Evolutionary conservation across 495 filamentous ascomycete species (phyloP).

Genomic region (Physcia stellaris): DNA sequence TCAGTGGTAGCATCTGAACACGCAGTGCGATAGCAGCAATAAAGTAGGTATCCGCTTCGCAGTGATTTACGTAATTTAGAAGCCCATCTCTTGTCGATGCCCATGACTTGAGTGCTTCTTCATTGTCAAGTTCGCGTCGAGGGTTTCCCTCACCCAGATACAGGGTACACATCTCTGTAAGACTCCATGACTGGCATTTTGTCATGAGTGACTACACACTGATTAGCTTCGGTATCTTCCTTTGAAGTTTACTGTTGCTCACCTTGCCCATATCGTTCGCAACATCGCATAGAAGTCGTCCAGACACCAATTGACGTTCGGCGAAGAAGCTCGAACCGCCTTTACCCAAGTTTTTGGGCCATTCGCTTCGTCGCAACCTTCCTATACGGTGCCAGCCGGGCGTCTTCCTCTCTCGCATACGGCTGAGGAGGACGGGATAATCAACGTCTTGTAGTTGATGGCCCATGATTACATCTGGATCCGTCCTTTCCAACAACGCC

Average conservation of each 20-base stretch:
- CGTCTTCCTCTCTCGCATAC: conserved; percentile 79
- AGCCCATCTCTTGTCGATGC: conserved; percentile 70
- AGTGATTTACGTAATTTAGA: conserved; percentile 84
- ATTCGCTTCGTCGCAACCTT: conserved; percentile 64
- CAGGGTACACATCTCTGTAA: conserved; percentile 91
- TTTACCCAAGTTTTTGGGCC: conserved; percentile 81
- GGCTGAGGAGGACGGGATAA: conserved; percentile 76
- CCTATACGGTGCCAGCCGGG: conserved; percentile 89
- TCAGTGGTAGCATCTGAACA: conserved; percentile 83
- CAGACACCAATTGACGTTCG: conserved; percentile 79
- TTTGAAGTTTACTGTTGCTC: too few species aligned
- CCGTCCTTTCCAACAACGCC: conserved; percentile 70
- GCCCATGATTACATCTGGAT: conserved; percentile 91
- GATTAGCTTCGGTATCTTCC: too few species aligned
- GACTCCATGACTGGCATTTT: conserved; percentile 93
- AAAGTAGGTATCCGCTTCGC: conserved; percentile 91
- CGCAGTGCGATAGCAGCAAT: conserved; percentile 78
- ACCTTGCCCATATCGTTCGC: conserved; percentile 91
- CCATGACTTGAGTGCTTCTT: conserved; percentile 78
- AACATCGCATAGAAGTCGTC: conserved; percentile 83
- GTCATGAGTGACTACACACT: conserved; percentile 72
- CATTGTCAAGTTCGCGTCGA: conserved; percentile 75
- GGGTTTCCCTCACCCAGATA: conserved; percentile 57
- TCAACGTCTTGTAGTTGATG: conserved; percentile 95
- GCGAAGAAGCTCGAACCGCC: conserved; percentile 79